phyloP scores from a whole-genome alignment of 495 filamentous ascomycete species.

The Podospora comata region DNA sequence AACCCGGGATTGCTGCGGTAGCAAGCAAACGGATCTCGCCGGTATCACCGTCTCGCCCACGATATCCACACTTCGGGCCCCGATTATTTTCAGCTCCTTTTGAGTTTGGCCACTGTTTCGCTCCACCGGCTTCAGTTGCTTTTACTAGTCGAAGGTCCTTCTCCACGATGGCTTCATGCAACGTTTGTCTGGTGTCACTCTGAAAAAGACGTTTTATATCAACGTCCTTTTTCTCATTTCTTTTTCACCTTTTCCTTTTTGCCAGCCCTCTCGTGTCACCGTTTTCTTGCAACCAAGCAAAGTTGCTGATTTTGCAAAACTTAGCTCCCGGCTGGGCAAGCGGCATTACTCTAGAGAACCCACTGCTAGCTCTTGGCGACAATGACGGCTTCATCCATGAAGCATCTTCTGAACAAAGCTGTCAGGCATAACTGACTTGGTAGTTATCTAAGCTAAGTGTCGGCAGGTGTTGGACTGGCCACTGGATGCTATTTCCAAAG shows the following conservation, averaged over 20 bases:
- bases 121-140: not conserved
- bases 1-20: not conserved
- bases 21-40: not conserved
- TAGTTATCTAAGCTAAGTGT: too few relatives aligned
- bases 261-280: not conserved
- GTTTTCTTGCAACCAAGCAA: not conserved
- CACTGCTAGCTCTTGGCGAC: not conserved
- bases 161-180: not conserved
- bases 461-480: too few relatives aligned
- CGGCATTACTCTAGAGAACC: not conserved
- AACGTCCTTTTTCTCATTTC: not conserved
- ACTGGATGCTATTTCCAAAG: too few relatives aligned
- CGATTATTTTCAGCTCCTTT: not conserved
- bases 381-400: not conserved
- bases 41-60: not conserved
- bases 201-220: not conserved
- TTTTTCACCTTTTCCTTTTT: not conserved
- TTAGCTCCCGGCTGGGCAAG: slow-evolving; percentile 3
- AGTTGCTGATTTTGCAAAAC: not conserved
- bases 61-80: not conserved
- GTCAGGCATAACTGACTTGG: not conserved
- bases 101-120: not conserved
- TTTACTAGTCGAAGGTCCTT: not conserved
- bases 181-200: not conserved
- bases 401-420: not conserved